A percentile compares a stretch with the other conserved stretches of the same genome.
Conservation (phyloP, 345 rosid genomes). For the Hirschfeldia incana region DNA sequence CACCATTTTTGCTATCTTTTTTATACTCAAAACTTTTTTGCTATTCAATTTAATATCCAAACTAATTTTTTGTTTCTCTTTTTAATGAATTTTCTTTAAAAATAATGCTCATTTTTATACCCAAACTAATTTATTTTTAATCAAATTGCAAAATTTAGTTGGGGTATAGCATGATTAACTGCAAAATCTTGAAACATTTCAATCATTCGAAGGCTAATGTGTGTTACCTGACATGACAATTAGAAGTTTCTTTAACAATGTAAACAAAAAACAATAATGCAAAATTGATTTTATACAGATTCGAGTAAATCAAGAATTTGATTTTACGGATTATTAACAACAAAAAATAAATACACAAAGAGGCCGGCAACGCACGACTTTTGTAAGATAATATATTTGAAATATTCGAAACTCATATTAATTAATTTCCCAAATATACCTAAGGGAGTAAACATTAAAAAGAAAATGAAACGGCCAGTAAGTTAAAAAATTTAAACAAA, state of each 20-base stretch:
- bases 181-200: not conserved
- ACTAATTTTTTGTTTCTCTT: too few species aligned
- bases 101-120: too few species aligned
- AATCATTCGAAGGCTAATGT: conserved; percentile 1
- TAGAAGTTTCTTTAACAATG: not conserved
- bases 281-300: conserved; percentile 6
- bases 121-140: too few species aligned
- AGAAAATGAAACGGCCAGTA: conserved; percentile 26
- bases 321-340: conserved; percentile 1
- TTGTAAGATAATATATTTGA: conserved; percentile 17
- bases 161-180: too few species aligned
- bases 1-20: too few species aligned
- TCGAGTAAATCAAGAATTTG: not conserved
- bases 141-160: too few species aligned
- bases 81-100: too few species aligned
- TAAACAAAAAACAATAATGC: not conserved
- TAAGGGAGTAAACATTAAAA: not conserved
- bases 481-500: not conserved
- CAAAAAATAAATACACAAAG: conserved; percentile 10
- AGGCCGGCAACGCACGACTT: conserved; percentile 39
- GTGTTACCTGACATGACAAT: not conserved
- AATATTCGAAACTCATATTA: conserved; percentile 27
- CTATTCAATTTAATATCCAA: too few species aligned
- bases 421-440: not conserved
- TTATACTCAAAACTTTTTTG: too few species aligned